Base-by-base conservation (phyloP, 495 filamentous ascomycete genomes). In the Hypoxylon crocopeplum region DNA sequence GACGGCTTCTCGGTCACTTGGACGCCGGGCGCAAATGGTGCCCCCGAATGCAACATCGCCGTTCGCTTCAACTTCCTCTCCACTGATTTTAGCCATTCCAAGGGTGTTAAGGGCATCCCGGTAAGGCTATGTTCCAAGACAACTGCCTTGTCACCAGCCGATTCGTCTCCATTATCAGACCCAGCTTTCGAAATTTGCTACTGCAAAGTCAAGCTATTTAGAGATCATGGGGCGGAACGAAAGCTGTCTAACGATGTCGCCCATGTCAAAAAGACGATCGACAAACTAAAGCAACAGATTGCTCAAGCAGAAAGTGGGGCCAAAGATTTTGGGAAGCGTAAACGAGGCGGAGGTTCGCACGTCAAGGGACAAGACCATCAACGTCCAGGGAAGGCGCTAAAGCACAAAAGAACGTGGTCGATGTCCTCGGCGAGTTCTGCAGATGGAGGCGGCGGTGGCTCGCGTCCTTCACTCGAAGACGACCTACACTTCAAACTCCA, bases 1-100 rank as follows among this genome's bases (percentile, higher is more conserved):
- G 93, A 98, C 67, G 91, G 93, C 7, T 97, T 98, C 68, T 89
- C 85, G 4, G 90, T 97, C 11, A 85, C 84, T 20, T 98, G 94
- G 94, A 89, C 85, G 1, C 86, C 89, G 0, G 82, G 84, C 16
- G 65, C 82, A 19, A 82, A 81, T 46, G 83, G 82, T 0, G 62
- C 74, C 1, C 76, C 87, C 6, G 88, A 96, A 46, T 94, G 90
- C 73, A 86, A 81, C 20, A 83, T 98, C 27, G 85, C 91, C 11
- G 89, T 98, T 12, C 90, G 92, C 38, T 98, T 97, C 81, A 97
- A 98, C 72, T 98, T 98, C 67, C 81, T 98, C 0, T 98, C 94
- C 0, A 98, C 93, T 10, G 94, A 98, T 68, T 98, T 98, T 69
- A 98, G 92, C 69, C 92, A 96, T 65, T 97, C 94, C 5, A 98